Percentiles rank a stretch among this genome's conserved stretches.
Evolutionary conservation across 805 yeast species (phyloP).

Genomic region (Priceomyces melissophilus): DNA sequence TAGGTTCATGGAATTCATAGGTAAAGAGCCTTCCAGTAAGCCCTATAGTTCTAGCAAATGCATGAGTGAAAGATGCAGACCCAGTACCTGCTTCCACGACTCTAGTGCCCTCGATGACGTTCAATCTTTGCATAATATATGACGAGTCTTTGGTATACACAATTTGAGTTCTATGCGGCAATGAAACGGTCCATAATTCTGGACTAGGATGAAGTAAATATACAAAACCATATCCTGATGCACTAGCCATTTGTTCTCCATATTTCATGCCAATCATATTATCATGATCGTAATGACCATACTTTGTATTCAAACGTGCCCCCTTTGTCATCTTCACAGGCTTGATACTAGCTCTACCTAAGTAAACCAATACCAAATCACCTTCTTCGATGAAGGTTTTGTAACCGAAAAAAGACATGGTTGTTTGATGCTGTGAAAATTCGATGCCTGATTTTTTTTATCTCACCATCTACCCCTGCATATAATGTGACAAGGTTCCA

Average conservation of each 20-base stretch:
- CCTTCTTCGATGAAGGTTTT: conserved; percentile 76
- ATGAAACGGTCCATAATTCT: conserved; percentile 91
- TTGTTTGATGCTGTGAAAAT: background rate
- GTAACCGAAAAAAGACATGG: conserved; percentile 53
- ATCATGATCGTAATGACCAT: conserved; percentile 84
- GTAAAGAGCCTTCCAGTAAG: conserved; percentile 65
- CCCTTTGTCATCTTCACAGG: conserved; percentile 64
- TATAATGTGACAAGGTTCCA: background rate
- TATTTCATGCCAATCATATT: conserved; percentile 75
- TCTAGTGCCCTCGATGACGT: conserved; percentile 66
- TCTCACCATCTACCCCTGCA: background rate
- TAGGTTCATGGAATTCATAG: conserved; percentile 85
- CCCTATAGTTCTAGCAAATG: conserved; percentile 78
- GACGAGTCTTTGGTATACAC: conserved; percentile 95
- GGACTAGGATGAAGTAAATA: conserved; percentile 90
- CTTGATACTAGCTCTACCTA: conserved; percentile 74
- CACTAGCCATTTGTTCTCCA: conserved; percentile 81
- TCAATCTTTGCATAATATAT: conserved; percentile 79
- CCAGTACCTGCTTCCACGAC: conserved; percentile 99
- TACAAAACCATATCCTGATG: conserved; percentile 77
- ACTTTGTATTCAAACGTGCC: conserved; percentile 73
- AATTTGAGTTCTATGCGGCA: conserved; percentile 97
- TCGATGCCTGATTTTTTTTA: too few relatives aligned
- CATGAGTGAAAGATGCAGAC: conserved; percentile 91
- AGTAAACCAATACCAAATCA: conserved; percentile 82